Evolutionary conservation across 257 asterid species (phyloP).

Genomic region (Plantago elongata): DNA sequence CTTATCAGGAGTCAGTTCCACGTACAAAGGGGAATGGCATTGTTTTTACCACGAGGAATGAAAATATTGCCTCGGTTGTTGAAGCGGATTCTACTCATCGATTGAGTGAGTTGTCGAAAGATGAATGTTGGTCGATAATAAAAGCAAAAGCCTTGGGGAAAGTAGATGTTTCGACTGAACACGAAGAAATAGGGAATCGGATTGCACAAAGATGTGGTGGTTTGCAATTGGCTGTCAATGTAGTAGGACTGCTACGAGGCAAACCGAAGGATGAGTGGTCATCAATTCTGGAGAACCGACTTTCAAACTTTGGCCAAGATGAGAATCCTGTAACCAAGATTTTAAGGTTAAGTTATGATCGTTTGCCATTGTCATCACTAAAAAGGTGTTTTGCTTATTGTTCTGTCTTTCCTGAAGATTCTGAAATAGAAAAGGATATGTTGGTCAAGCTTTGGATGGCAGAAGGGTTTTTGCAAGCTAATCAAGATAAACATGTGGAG

Average conservation of each 20-base stretch:
- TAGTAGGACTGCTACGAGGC: not conserved
- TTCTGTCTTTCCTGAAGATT: conserved; percentile 14
- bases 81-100: not conserved
- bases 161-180: not conserved
- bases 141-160: not conserved
- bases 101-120: conserved; percentile 10
- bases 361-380: conserved; percentile 15
- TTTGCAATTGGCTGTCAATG: not conserved
- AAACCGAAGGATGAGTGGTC: conserved; percentile 3
- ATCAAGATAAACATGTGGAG: conserved; percentile 4
- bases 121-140: conserved; percentile 12
- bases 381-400: conserved; percentile 28
- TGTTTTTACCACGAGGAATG: conserved; percentile 11
- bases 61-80: not conserved
- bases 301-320: not conserved
- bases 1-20: conserved; percentile 5
- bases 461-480: conserved; percentile 16
- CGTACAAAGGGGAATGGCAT: conserved; percentile 3
- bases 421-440: not conserved
- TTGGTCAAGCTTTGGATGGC: conserved; percentile 19
- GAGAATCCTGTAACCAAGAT: not conserved
- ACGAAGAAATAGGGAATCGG: not conserved
- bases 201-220: conserved; percentile 4
- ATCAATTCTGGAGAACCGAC: not conserved
- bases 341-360: conserved; percentile 25